Evolutionary conservation across 1,284 basidiomycete species (phyloP).

Genomic region (Leccinum subspadiceum): DNA sequence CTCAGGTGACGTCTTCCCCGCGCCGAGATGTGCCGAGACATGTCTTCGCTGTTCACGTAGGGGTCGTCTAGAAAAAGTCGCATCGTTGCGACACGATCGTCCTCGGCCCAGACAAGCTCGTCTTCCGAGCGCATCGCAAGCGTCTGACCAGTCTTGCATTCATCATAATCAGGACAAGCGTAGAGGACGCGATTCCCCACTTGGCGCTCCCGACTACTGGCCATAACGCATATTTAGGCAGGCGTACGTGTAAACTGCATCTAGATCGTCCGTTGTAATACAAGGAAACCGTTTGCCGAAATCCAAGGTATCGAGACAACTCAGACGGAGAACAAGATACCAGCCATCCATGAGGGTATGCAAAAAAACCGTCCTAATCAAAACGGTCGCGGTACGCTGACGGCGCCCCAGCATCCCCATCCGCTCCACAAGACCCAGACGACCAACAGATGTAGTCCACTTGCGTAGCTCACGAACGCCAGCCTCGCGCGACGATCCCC

Average conservation of each 20-base stretch:
- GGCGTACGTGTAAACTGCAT: neutral
- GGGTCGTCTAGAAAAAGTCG: neutral
- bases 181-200: neutral
- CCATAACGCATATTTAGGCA: neutral
- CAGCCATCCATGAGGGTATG: neutral
- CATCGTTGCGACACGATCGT: neutral
- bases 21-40: neutral
- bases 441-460: conserved; percentile 75
- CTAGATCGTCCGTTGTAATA: neutral
- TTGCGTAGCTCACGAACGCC: conserved; percentile 81
- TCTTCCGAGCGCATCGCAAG: neutral
- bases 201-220: neutral
- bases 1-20: neutral
- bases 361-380: conserved; percentile 2
- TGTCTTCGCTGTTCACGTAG: no score
- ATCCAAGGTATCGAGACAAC: neutral
- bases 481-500: conserved; percentile 84
- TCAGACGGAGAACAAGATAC: neutral
- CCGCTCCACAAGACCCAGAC: conserved; percentile 74
- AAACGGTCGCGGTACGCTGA: conserved; percentile 19
- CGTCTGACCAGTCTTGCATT: neutral
- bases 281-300: neutral
- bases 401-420: conserved; percentile 44
- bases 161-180: neutral
- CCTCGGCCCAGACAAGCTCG: neutral